Evolutionary conservation across 1,284 basidiomycete genomes (phyloP).

Genomic region (Apiotrichum brassicae): DNA sequence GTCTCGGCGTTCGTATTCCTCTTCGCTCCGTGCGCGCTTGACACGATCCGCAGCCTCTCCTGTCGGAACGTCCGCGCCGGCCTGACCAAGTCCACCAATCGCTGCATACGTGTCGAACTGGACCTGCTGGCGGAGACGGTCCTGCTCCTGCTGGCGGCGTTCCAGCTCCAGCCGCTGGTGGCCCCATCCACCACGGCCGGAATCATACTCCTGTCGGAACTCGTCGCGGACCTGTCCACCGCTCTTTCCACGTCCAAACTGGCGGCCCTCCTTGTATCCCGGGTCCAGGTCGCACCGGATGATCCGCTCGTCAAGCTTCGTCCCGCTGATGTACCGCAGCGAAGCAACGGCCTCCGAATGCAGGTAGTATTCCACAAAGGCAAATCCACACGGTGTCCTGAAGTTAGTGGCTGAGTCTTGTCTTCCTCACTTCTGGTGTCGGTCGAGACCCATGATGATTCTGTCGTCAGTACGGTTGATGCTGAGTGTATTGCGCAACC

Average conservation of each 20-base stretch:
- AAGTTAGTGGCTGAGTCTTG: conserved; percentile 5
- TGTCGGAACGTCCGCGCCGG: conserved; percentile 65
- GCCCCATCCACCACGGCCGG: conserved; percentile 94
- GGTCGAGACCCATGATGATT: conserved; percentile 98
- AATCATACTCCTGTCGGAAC: conserved; percentile 94
- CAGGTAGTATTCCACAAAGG: conserved; percentile 98
- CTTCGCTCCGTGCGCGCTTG: conserved; percentile 35
- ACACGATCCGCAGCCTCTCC: conserved; percentile 33
- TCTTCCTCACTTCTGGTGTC: conserved; percentile 71
- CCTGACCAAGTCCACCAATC: conserved; percentile 67
- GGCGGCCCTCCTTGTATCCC: conserved; percentile 94
- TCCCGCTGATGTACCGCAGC: conserved; percentile 90
- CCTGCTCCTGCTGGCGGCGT: conserved; percentile 60
- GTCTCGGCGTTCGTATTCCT: conserved; percentile 17
- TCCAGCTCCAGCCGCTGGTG: conserved; percentile 50
- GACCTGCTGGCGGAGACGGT: conserved; percentile 65
- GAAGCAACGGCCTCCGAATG: conserved; percentile 89
- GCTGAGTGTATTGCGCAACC: neutral
- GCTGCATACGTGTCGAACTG: conserved; percentile 85
- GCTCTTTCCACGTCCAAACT: conserved; percentile 94
- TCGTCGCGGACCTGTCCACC: conserved; percentile 96
- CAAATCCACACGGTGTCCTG: conserved; percentile 97
- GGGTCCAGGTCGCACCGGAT: conserved; percentile 97
- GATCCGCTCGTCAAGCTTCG: conserved; percentile 98
- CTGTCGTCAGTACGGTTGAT: conserved; percentile 18